Evolutionary conservation across 176 grass and related monocot species (phyloP), one percentile per base, ranked within the genome.

Genomic region (Thinopyrum elongatum): DNA sequence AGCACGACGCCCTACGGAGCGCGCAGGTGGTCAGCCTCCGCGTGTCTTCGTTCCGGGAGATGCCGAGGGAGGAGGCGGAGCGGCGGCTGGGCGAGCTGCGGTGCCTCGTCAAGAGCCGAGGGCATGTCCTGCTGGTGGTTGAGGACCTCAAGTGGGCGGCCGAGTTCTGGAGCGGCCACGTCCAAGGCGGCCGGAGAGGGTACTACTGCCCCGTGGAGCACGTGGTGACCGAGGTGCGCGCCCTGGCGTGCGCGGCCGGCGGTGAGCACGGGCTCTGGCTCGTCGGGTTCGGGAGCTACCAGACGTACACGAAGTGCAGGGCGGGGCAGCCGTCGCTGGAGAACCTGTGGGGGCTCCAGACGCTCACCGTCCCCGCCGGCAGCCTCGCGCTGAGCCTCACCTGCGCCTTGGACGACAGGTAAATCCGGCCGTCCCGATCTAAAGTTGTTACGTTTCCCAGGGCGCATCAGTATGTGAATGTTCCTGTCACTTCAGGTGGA

Each of bases 191-290:
- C 0, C 79, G 82, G 47, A 84, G 82, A 61, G 86, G 88, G 49
- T 89, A 90, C 80, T 92, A 95, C 72, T 94, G 91, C 84, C 30
- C 95, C 36, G 85, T 94, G 28, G 93, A 98, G 83, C 93, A 95
- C 81, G 89, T 85, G 3, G 85, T 98, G 77, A 92, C 83, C 39
- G 95, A 95, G 65, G 77, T 98, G 30, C 86, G 90, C 51, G 84
- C 78, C 21, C 82, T 95, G 87, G 83, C 64, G 29, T 73, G 60
- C 36, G 38, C 76, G 46, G 60, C 76, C 21, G 79, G 21, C 28
- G 76, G 41, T 15, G 65, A 82, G 29, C 65, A 55, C 46, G 16
- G 79, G 39, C 15, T 91, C 74, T 95, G 95, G 95, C 86, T 98
- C 3, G 71, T 95, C 67, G 93, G 93, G n/a, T 88, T 92, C 75